Percentiles rank a stretch among this genome's conserved stretches.
phyloP scores from a whole-genome alignment of 768 basidiomycete genomes.

The Austroboletus festivus region DNA sequence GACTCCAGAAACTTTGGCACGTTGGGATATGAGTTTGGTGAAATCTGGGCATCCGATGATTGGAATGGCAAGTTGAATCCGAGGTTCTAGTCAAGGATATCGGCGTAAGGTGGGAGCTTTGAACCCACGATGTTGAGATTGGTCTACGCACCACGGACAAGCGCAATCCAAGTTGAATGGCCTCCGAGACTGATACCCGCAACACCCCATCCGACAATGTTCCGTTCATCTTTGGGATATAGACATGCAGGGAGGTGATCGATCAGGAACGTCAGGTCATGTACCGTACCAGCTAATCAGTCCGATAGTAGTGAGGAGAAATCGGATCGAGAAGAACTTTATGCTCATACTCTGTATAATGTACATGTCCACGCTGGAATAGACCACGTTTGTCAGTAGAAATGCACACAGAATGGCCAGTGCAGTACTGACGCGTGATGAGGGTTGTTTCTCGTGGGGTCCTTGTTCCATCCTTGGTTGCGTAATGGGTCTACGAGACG shows the following conservation, averaged over 20 bases:
- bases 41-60: slow-evolving; percentile 71
- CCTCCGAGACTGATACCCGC: slow-evolving; percentile 82
- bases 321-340: not conserved
- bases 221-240: slow-evolving; percentile 62
- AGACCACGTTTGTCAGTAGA: slow-evolving; percentile 2
- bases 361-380: slow-evolving; percentile 29
- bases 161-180: slow-evolving; percentile 75
- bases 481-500: slow-evolving; percentile 24
- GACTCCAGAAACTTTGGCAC: slow-evolving; percentile 48
- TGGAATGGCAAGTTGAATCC: slow-evolving; percentile 27
- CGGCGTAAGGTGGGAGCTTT: not conserved
- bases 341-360: slow-evolving; percentile 28
- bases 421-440: slow-evolving; percentile 27
- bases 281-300: slow-evolving; percentile 52
- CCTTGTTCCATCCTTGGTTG: slow-evolving; percentile 25
- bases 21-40: slow-evolving; percentile 48
- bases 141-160: slow-evolving; percentile 41
- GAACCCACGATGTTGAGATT: not conserved
- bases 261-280: slow-evolving; percentile 77
- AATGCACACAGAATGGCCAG: not conserved
- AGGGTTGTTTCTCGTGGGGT: slow-evolving; percentile 22
- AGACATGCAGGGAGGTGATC: slow-evolving; percentile 75
- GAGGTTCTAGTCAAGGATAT: slow-evolving; percentile 35
- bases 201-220: slow-evolving; percentile 65
- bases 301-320: slow-evolving; percentile 2